Conservation (phyloP, 202 grass and related monocot genomes). For the Panicum hallii region DNA sequence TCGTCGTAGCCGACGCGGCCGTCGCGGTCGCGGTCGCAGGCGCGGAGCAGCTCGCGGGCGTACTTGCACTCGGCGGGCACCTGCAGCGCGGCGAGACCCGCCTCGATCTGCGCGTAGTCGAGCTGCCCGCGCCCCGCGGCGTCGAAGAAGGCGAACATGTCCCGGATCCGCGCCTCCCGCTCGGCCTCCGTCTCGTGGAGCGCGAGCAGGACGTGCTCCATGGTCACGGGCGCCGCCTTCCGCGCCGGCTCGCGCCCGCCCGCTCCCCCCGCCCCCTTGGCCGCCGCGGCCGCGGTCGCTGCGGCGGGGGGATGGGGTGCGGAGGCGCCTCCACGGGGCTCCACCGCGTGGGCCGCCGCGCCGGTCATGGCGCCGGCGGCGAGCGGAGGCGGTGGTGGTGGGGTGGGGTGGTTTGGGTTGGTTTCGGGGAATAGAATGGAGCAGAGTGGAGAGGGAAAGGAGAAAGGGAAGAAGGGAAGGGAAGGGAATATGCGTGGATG, state of each 20-base stretch:
- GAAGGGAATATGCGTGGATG: conserved; percentile 43
- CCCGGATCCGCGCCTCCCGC: conserved; percentile 89
- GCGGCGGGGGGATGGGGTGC: conserved; percentile 2
- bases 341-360: conserved; percentile 62
- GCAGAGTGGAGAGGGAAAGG: conserved; percentile 14
- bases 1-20: conserved; percentile 87
- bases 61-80: conserved; percentile 89
- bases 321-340: conserved; percentile 39
- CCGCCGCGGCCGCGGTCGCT: conserved; percentile 7
- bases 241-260: conserved; percentile 61
- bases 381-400: conserved; percentile 36
- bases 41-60: conserved; percentile 85
- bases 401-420: conserved; percentile 28
- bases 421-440: conserved; percentile 33
- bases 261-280: neutral
- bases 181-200: conserved; percentile 81
- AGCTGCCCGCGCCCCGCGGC: conserved; percentile 68
- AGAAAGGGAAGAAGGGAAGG: conserved; percentile 28
- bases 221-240: conserved; percentile 75
- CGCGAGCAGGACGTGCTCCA: conserved; percentile 90
- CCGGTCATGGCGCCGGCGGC: conserved; percentile 63
- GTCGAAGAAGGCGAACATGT: conserved; percentile 91
- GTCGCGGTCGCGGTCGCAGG: conserved; percentile 83
- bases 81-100: conserved; percentile 68
- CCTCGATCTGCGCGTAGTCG: conserved; percentile 94